phyloP scores from a whole-genome alignment of 2,329 filamentous ascomycete genomes.

The Tricladium varicosporioides region DNA sequence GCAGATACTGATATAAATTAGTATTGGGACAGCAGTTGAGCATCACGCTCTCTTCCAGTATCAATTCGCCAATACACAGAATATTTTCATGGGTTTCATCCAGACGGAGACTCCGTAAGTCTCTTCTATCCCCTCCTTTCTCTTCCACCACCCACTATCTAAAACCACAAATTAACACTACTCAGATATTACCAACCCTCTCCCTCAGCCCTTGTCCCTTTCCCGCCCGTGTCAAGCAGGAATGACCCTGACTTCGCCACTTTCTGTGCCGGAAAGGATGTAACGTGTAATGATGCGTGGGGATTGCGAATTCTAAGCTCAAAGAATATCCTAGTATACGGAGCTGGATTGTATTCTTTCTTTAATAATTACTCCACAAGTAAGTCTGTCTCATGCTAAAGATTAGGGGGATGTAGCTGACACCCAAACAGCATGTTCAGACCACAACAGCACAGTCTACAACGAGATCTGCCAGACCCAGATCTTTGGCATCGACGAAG shows the following conservation, averaged over 20 bases:
- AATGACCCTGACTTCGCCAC: conserved; percentile 50
- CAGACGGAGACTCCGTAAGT: background rate
- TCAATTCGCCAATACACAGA: conserved; percentile 40
- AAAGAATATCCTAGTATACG: conserved; percentile 47
- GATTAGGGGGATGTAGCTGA: background rate
- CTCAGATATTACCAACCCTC: conserved; percentile 66
- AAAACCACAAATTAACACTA: background rate
- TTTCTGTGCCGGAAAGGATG: conserved; percentile 40
- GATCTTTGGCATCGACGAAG: conserved; percentile 23
- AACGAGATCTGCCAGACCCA: conserved; percentile 24
- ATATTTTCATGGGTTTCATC: conserved; percentile 27
- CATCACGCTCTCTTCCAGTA: conserved; percentile 54
- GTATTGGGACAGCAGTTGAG: conserved; percentile 52
- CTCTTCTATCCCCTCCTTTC: background rate
- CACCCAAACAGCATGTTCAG: conserved; percentile 16
- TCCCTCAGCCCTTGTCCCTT: conserved; percentile 62
- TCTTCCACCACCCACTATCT: background rate
- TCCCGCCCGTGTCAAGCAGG: conserved; percentile 40
- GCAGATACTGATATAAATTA: conserved; percentile 39
- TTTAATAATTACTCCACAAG: conserved; percentile 52
- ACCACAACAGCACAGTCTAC: conserved; percentile 4
- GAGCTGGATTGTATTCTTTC: conserved; percentile 57
- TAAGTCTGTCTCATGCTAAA: conserved; percentile 8
- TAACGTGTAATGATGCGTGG: conserved; percentile 58
- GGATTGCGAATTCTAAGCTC: conserved; percentile 59